Evolutionary conservation across 257 asterid genomes (phyloP).

Genomic region (Verbascum thapsus): DNA sequence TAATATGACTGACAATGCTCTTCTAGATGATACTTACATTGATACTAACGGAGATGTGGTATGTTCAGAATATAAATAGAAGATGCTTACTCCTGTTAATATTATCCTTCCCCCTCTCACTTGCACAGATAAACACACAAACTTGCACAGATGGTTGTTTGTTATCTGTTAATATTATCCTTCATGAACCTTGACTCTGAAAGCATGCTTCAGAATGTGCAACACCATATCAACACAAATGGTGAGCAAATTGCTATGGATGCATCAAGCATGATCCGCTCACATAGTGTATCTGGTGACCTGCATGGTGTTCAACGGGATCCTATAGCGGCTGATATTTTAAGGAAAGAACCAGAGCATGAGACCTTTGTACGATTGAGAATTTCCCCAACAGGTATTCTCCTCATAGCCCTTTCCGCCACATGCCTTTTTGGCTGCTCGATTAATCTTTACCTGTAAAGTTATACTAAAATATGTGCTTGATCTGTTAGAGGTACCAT

Average conservation of each 20-base stretch:
- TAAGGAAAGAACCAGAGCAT: slow-evolving; percentile 92
- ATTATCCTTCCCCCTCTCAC: slow-evolving; percentile 21
- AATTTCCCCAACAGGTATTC: slow-evolving; percentile 81
- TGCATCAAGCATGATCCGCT: slow-evolving; percentile 76
- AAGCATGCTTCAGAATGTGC: slow-evolving; percentile 51
- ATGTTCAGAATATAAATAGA: slow-evolving; percentile 32
- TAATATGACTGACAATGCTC: slow-evolving; percentile 49
- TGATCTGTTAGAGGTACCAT: slow-evolving; percentile 65
- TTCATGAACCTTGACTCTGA: slow-evolving; percentile 35
- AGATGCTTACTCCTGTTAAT: slow-evolving; percentile 18
- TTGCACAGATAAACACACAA: slow-evolving; percentile 14
- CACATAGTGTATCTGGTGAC: slow-evolving; percentile 91
- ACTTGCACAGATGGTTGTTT: slow-evolving; percentile 12
- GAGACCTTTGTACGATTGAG: slow-evolving; percentile 84
- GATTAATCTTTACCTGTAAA: slow-evolving; percentile 16
- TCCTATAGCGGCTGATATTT: slow-evolving; percentile 91
- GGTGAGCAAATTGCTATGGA: slow-evolving; percentile 60
- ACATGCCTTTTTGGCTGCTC: slow-evolving; percentile 21
- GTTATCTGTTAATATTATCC: slow-evolving; percentile 20
- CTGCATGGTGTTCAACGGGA: slow-evolving; percentile 91
- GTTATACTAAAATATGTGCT: slow-evolving; percentile 14
- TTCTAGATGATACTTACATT: slow-evolving; percentile 58
- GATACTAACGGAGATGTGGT: slow-evolving; percentile 77
- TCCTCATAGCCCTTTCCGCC: slow-evolving; percentile 30
- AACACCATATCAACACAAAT: slow-evolving; percentile 47